Evolutionary conservation across 805 yeast species (phyloP), one percentile per base, ranked within the genome.

Genomic region (Starmerella bacillaris): DNA sequence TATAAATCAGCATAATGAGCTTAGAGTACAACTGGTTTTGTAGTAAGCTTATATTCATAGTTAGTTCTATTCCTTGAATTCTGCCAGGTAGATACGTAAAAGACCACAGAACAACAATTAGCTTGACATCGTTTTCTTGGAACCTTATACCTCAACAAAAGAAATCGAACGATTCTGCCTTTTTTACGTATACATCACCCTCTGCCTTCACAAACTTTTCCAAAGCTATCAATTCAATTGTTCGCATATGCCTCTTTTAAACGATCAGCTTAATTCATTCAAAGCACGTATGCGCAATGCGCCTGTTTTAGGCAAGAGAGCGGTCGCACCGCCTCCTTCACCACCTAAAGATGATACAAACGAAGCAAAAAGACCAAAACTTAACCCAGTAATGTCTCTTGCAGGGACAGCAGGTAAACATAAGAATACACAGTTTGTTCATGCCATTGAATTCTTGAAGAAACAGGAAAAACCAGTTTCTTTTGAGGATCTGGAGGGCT

Each of bases 371-470:
- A 33, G 44, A 44, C 41, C 41, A 24, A 47, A 46, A 20, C n/a
- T 49, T 55, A n/a, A 59, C 45, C 18, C 11, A 9, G 22, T 19
- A 6, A 14, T 29, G 35, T 61, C 63, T 4, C 54, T 57, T 3
- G 51, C 56, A 11, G 61, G 57, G 48, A 59, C 11, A 9, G 24
- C 53, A 47, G 78, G 45, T n/a, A 45, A 45, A 29, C 92, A 79
- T 53, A 66, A 77, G 37, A 78, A 93, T 4, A 84, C 95, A 3
- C 80, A 82, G 53, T 64, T 89, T 36, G 74, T 80, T 50, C 70
- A 83, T 52, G 95, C 96, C 1, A 89, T 89, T 15, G 96, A 89
- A 52, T 78, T 72, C 52, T 73, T 89, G 41, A 84, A 82, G 49
- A 45, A 43, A 34, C 44, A 70, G 37, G 92, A 79, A 44, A 56